Conservation (phyloP, 2,329 filamentous ascomycete species). For the Chaetomium sp. region DNA sequence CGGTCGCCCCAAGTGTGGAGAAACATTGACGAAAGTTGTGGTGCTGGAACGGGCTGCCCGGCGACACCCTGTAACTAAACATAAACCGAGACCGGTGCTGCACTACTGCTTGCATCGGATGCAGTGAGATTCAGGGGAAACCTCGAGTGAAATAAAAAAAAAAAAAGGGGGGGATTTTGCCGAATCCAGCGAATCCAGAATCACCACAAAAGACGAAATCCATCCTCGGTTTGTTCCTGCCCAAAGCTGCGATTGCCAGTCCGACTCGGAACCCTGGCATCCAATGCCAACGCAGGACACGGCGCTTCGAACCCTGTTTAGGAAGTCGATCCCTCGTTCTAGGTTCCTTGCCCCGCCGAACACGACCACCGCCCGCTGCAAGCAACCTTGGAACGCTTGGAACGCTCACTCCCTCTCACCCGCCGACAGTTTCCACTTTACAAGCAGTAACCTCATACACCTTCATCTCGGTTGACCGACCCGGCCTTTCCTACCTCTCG, state of each 20-base stretch:
- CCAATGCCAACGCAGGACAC: constrained; percentile 24
- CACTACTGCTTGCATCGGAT: constrained; percentile 14
- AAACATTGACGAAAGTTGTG: constrained; percentile 14
- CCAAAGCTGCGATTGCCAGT: constrained; percentile 7
- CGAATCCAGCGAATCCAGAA: background rate
- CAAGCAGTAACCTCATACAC: background rate
- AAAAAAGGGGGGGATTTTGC: background rate
- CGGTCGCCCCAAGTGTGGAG: constrained; percentile 25
- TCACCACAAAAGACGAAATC: background rate
- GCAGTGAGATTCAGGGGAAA: background rate
- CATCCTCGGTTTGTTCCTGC: background rate
- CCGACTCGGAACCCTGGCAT: constrained; percentile 12
- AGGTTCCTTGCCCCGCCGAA: constrained; percentile 26
- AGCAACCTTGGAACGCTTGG: background rate
- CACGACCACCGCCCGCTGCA: constrained; percentile 15
- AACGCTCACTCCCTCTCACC: background rate
- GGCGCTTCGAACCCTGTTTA: constrained; percentile 28
- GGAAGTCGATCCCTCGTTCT: constrained; percentile 30
- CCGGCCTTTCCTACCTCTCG: constrained; percentile 13
- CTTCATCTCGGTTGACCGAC: constrained; percentile 20
- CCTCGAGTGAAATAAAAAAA: background rate
- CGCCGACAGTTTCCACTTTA: constrained; percentile 9
- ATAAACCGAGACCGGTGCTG: constrained; percentile 3
- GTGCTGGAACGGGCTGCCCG: too few species aligned
- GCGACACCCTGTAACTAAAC: too few species aligned